A percentile compares a stretch with the other conserved stretches of the same genome.
phyloP scores from a whole-genome alignment of 371 early-diverging fungal genomes.

The Lichtheimia hyalospora region DNA sequence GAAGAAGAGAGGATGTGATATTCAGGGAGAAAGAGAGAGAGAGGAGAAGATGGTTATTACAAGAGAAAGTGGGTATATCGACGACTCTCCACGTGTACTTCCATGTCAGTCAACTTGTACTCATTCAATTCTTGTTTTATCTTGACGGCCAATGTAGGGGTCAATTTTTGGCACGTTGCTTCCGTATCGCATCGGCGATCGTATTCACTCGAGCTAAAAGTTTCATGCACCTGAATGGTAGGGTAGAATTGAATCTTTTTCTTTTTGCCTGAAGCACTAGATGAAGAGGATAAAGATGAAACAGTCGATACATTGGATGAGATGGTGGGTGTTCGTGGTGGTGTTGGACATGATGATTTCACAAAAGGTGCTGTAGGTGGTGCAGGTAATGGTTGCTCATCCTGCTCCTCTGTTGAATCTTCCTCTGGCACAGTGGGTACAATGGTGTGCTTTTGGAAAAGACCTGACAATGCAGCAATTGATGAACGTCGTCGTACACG shows the following conservation, averaged over 20 bases:
- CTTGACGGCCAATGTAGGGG: conserved; percentile 66
- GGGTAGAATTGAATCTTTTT: conserved; percentile 57
- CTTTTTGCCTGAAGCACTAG: background rate
- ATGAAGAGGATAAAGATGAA: background rate
- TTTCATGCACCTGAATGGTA: conserved; percentile 63
- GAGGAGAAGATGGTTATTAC: conserved; percentile 23
- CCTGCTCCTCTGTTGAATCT: conserved; percentile 13
- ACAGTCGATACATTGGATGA: background rate
- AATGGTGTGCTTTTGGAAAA: conserved; percentile 29
- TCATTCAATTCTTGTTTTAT: conserved; percentile 80
- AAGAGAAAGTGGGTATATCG: conserved; percentile 74
- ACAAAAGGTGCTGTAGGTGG: background rate
- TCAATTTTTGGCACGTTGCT: conserved; percentile 62
- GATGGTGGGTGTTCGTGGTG: background rate
- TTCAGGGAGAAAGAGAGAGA: background rate
- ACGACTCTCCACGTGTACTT: conserved; percentile 72
- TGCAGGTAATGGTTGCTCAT: background rate
- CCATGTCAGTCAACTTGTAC: conserved; percentile 75
- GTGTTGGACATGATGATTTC: background rate
- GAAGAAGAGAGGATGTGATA: background rate
- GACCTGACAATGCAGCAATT: conserved; percentile 30
- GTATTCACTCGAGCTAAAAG: conserved; percentile 67
- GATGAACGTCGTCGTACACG: conserved; percentile 29
- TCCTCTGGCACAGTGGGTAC: conserved; percentile 14
- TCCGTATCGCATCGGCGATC: conserved; percentile 69